phyloP scores from a whole-genome alignment of 1,284 basidiomycete genomes.

The Kalmanozyma brasiliensis region DNA sequence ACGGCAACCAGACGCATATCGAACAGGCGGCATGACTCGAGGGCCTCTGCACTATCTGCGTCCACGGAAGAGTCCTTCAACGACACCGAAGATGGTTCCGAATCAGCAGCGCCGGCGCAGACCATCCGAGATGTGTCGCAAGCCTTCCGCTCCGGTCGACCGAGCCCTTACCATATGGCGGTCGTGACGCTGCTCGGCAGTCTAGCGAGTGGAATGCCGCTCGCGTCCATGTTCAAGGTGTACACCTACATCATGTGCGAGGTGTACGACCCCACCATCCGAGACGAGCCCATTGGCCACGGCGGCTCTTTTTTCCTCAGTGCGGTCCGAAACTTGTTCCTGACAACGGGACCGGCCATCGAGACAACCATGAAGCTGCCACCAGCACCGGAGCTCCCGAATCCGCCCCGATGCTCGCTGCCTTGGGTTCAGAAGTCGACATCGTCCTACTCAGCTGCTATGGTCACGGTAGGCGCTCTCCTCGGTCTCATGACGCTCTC shows the following conservation, averaged over 20 bases:
- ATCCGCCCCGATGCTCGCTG: constrained; percentile 48
- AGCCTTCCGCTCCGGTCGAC: constrained; percentile 41
- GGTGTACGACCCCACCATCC: constrained; percentile 49
- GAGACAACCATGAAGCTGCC: constrained; percentile 15
- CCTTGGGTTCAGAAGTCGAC: constrained; percentile 58
- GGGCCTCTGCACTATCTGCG: constrained; percentile 18
- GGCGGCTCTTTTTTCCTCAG: constrained; percentile 8
- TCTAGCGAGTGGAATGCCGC: constrained; percentile 57
- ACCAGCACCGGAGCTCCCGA: constrained; percentile 52
- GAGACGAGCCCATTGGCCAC: constrained; percentile 31
- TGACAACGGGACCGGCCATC: constrained; percentile 2
- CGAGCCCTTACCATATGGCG: constrained; percentile 60
- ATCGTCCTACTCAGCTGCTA: constrained; percentile 56
- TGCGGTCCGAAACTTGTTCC: constrained; percentile 8
- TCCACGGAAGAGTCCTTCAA: constrained; percentile 19
- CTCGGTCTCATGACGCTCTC: constrained; percentile 55
- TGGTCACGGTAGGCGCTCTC: constrained; percentile 58
- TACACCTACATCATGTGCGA: constrained; percentile 62
- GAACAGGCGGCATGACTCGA: constrained; percentile 16
- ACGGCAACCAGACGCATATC: constrained; percentile 4
- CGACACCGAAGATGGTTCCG: constrained; percentile 37
- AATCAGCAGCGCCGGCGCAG: constrained; percentile 44
- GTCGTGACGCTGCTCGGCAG: constrained; percentile 56
- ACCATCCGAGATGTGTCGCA: constrained; percentile 51
- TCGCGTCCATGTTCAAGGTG: constrained; percentile 61